phyloP scores from a whole-genome alignment of 2,329 filamentous ascomycete species.

The Colletotrichum salicis region DNA sequence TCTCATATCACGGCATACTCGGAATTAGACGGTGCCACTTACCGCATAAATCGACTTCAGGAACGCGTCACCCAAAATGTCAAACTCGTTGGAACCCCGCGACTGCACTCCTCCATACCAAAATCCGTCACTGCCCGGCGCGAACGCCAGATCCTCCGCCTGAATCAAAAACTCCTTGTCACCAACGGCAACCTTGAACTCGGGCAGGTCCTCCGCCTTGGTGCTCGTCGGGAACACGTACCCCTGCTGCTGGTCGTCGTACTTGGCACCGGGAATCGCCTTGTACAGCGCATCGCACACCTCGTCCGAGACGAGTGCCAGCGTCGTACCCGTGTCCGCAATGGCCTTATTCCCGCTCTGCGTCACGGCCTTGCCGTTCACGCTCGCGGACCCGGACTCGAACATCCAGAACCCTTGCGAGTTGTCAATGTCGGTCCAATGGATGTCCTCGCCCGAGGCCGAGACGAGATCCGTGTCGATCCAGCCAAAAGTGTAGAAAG shows the following conservation, averaged over 20 bases:
- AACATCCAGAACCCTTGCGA: slow-evolving; percentile 77
- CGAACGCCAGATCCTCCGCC: slow-evolving; percentile 30
- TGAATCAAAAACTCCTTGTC: slow-evolving; percentile 52
- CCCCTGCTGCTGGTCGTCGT: slow-evolving; percentile 38
- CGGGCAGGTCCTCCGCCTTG: slow-evolving; percentile 48
- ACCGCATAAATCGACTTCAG: slow-evolving; percentile 33
- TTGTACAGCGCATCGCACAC: slow-evolving; percentile 40
- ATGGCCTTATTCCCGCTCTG: slow-evolving; percentile 57
- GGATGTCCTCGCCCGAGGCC: slow-evolving; percentile 64
- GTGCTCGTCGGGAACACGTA: slow-evolving; percentile 56
- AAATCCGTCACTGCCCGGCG: slow-evolving; percentile 19
- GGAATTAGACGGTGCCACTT: not conserved
- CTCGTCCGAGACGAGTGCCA: slow-evolving; percentile 59
- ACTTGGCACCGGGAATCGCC: slow-evolving; percentile 38
- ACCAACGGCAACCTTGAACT: slow-evolving; percentile 66
- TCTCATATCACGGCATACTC: not conserved
- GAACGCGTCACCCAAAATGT: slow-evolving; percentile 29
- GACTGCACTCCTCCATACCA: slow-evolving; percentile 34
- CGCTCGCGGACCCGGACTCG: slow-evolving; percentile 63
- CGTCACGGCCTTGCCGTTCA: slow-evolving; percentile 57
- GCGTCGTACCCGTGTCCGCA: slow-evolving; percentile 70
- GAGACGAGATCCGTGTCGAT: slow-evolving; percentile 73
- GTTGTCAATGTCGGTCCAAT: slow-evolving; percentile 70
- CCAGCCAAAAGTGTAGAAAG: slow-evolving; percentile 76
- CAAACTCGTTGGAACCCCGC: slow-evolving; percentile 27